Percentiles rank a stretch among this genome's conserved stretches.
phyloP scores from a whole-genome alignment of 257 asterid genomes.

The Parsonsia alboflavescens region DNA sequence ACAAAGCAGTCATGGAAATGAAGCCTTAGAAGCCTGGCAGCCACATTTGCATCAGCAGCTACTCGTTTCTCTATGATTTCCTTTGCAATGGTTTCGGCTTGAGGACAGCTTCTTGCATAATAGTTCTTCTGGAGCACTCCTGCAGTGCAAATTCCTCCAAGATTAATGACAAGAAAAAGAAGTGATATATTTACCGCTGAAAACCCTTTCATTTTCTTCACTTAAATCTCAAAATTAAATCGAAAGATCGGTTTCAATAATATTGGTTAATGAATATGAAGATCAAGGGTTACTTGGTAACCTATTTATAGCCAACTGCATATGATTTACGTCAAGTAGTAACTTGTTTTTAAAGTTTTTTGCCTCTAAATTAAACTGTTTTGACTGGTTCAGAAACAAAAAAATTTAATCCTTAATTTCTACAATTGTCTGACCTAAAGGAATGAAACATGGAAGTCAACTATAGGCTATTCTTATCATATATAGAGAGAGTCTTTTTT shows the following conservation, averaged over 20 bases:
- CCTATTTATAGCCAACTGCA: not conserved
- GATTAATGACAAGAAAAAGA: conserved; percentile 6
- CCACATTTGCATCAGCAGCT: conserved; percentile 10
- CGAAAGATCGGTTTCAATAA: no score
- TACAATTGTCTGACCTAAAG: not conserved
- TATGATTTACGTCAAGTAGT: not conserved
- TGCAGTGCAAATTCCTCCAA: conserved; percentile 4
- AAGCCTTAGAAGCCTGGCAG: conserved; percentile 32
- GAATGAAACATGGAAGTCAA: not conserved
- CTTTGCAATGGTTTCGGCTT: conserved; percentile 21
- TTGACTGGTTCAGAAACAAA: not conserved
- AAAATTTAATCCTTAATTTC: not conserved
- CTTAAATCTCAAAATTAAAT: no score
- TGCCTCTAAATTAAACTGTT: no score
- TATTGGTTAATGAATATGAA: not conserved
- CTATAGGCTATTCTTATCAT: no score
- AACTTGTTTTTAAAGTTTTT: not conserved
- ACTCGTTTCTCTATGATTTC: conserved; percentile 22
- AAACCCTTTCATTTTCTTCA: no score
- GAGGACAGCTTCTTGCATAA: not conserved
- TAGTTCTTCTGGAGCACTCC: not conserved
- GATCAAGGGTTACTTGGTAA: not conserved
- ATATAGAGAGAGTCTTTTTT: no score
- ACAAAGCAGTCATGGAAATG: conserved; percentile 41
- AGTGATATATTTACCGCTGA: not conserved